Base-by-base conservation (phyloP, 495 filamentous ascomycete species). In the Aspergillus biplanus region DNA sequence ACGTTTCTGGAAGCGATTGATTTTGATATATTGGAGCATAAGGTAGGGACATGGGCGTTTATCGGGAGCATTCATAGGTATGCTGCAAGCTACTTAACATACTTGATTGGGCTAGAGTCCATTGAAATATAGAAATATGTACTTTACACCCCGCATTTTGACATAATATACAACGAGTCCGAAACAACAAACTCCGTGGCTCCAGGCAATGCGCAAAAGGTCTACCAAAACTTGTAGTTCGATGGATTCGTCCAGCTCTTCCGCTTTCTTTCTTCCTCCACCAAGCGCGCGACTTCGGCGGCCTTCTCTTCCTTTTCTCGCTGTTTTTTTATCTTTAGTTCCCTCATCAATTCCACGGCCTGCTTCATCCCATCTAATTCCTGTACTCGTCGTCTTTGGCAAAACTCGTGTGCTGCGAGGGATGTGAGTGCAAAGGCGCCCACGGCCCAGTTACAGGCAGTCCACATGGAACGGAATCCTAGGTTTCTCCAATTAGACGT, bases 361-460 rank as follows among this genome's bases (percentile, higher is more conserved):
- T 91, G 77, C 66, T 90, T 87, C 85, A 98, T 90, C 53, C 91
- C 88, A 57, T 86, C 85, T 69, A 85, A 82, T 76, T 97, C 94
- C 62, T 86, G 78, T 42, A 82, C 73, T 62, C 94, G 85, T 44
- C 80, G 82, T 60, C 83, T 84, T 67, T 91, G 87, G 76, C 93
- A 99, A 65, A 87, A 91, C 76, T 97, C 91, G 73, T 92, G 92
- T 55, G 87, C 85, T 52, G 79, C 78, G 18, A 90, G 72, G 4
- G 90, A 87, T 12, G 77, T 81, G 48, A 88, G 66, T 11, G 84
- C 79, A 66, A 93, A 95, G 11, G 84, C 76, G n/a, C 87, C 89
- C 12, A 92, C 90, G 1, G 92, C 92, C 90, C 91, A 97, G 71
- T 93, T 93, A 33, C 86, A 89, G 6, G 90, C 89, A 35, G 74